Percentiles rank a stretch among this genome's conserved stretches.
Conservation (phyloP, 2,329 filamentous ascomycete species). For the Fragosphaeria purpurea region DNA sequence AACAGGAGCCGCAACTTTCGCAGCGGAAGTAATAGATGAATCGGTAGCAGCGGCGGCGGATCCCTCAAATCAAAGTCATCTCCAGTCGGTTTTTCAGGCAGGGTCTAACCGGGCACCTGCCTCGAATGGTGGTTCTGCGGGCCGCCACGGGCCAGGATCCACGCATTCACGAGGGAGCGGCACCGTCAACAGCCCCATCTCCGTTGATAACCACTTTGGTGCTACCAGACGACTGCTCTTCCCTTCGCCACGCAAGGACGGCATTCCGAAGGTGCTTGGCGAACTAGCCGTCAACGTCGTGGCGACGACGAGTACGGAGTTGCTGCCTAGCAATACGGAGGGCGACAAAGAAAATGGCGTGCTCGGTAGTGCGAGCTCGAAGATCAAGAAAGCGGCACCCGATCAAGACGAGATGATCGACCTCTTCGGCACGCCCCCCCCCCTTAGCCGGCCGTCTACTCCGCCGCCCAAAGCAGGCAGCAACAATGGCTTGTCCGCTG, state of each 20-base stretch:
- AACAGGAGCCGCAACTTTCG: neutral
- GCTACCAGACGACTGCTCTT: conserved; percentile 63
- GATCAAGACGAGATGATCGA: conserved; percentile 33
- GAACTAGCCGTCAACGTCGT: conserved; percentile 46
- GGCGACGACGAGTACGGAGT: conserved; percentile 25
- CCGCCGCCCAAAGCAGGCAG: conserved; percentile 34
- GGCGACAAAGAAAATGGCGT: conserved; percentile 22
- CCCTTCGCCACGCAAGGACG: conserved; percentile 61
- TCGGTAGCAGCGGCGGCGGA: neutral
- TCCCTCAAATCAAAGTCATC: neutral
- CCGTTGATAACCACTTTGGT: conserved; percentile 40
- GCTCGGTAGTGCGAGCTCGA: conserved; percentile 31
- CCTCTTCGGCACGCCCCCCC: conserved; percentile 54
- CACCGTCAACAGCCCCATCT: conserved; percentile 47
- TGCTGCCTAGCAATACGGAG: conserved; percentile 8
- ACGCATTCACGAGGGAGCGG: conserved; percentile 47
- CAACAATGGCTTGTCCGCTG: conserved; percentile 13
- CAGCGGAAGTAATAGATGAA: neutral
- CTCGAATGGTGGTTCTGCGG: conserved; percentile 16
- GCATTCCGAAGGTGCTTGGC: conserved; percentile 50
- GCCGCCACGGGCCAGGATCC: conserved; percentile 30
- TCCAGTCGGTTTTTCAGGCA: conserved; percentile 22
- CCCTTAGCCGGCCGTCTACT: conserved; percentile 33
- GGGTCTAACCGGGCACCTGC: conserved; percentile 20
- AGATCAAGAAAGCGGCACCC: conserved; percentile 23